These are phyloP conservation scores for Pythium rishiriense DNA, from an alignment of 352 stramenopile genomes.

Conservation along the genomic window DNA sequence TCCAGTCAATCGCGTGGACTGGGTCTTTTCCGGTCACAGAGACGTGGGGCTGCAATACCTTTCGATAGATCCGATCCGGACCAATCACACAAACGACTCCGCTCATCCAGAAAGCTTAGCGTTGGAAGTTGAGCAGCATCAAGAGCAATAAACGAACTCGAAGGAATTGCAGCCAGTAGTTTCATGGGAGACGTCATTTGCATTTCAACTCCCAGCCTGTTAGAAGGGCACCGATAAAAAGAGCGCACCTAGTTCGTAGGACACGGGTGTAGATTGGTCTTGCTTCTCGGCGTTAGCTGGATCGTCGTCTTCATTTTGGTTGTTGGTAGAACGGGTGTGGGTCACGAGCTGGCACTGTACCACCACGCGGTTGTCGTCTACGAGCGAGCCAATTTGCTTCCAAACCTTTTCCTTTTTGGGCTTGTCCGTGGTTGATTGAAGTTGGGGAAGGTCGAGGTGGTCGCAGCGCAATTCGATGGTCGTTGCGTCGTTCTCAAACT, in stretches of 20 bases:
- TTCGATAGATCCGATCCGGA: too few relatives aligned
- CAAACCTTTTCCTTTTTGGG: constrained; percentile 43
- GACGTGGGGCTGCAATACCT: too few relatives aligned
- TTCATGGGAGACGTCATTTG: too few relatives aligned
- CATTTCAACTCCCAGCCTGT: too few relatives aligned
- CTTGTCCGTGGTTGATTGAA: neutral
- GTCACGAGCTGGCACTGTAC: constrained; percentile 74
- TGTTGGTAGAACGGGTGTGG: neutral
- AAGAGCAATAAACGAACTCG: too few relatives aligned
- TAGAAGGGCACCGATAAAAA: constrained; percentile 67
- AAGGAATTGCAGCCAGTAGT: too few relatives aligned
- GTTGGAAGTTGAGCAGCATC: too few relatives aligned
- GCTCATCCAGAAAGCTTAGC: too few relatives aligned
- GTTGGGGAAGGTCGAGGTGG: constrained; percentile 44
- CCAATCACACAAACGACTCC: too few relatives aligned
- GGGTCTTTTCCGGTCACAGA: too few relatives aligned
- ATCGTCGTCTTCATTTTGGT: neutral
- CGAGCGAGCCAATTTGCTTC: constrained; percentile 73
- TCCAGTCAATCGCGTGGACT: neutral
- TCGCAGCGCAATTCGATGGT: constrained; percentile 37
- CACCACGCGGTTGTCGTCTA: constrained; percentile 60
- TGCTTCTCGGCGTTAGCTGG: constrained; percentile 15
- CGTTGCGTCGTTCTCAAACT: constrained; percentile 27
- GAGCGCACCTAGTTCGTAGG: constrained; percentile 44
- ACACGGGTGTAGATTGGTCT: neutral